Evolutionary conservation across 192 early-diverging fungal species (phyloP), one percentile per base, ranked within the genome.

Genomic region (Coemansia sp.): DNA sequence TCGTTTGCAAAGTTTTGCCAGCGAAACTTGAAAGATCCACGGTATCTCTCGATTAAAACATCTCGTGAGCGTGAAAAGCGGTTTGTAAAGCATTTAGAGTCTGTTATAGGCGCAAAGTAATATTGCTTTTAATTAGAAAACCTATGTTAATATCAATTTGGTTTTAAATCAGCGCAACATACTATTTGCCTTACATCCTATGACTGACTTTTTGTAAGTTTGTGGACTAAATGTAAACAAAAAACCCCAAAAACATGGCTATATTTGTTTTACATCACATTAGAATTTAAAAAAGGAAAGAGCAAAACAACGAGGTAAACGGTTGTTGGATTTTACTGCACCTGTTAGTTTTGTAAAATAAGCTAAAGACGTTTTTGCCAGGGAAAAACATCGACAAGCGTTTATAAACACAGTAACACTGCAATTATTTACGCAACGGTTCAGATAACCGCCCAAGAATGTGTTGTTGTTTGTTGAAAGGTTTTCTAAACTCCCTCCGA

Each of bases 1-100:
- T 68, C 73, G 53, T 81, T 81, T 69, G 72, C 73, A 14, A 56
- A 35, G 57, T 81, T 81, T 49, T 81, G 78, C 56, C 72, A 74
- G 35, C 57, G 59, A 18, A 64, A 72, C 56, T 58, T 73, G 10
- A 53, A 61, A 11, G 78, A 81, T 13, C 72, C 72, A 48, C 59
- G 78, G 11, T 81, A 71, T 58, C 52, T 74, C 4, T 26, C 64
- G 2, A 13, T 81, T 23, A 73, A 73, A 58, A 74, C 78, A 11
- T 81, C 78, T 3, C 48, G 72, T 1, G 78, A 81, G 29, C 78
- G 78, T 27, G 72, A 81, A 49, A 71, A 69, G 69, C 64, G 65
- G 32, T 81, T 81, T 24, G 45, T 16, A 6, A 37, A 68, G 53
- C 68, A 71, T 18, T 3, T 81, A 3, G 77, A 71, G n/a, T 55